Percentiles rank a stretch among this genome's conserved stretches.
phyloP scores from a whole-genome alignment of 1,284 basidiomycete species.

The Laetiporus sulphureus region DNA sequence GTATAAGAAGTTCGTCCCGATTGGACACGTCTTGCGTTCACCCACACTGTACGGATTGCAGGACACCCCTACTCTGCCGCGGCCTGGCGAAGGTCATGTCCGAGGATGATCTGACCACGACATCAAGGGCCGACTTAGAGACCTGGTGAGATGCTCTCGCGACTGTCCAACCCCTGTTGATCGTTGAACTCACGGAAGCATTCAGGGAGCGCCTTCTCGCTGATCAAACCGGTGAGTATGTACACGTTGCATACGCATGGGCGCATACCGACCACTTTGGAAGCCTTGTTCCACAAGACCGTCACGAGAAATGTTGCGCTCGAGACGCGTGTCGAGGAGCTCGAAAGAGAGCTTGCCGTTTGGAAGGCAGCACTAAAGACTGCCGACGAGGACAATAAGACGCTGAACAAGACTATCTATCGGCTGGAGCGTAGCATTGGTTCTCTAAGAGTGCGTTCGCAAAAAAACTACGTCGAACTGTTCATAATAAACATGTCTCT shows the following conservation, averaged over 20 bases:
- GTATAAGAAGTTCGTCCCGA: too few relatives aligned
- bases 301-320: constrained; percentile 25
- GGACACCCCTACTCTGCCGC: too few relatives aligned
- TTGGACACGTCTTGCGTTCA: too few relatives aligned
- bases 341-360: constrained; percentile 31
- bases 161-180: too few relatives aligned
- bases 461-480: background rate
- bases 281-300: constrained; percentile 28
- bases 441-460: constrained; percentile 26
- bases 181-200: too few relatives aligned
- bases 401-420: constrained; percentile 20
- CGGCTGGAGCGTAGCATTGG: constrained; percentile 30
- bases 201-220: constrained; percentile 27
- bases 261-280: too few relatives aligned
- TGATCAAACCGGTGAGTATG: constrained; percentile 27
- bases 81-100: too few relatives aligned
- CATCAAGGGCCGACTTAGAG: constrained; percentile 13
- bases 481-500: too few relatives aligned
- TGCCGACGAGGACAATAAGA: constrained; percentile 27
- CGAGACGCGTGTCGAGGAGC: constrained; percentile 27
- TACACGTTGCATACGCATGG: too few relatives aligned
- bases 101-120: too few relatives aligned
- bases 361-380: constrained; percentile 33
- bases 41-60: too few relatives aligned
- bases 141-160: constrained; percentile 8